Evolutionary conservation across 2,329 filamentous ascomycete genomes (phyloP).

Genomic region (Neofusicoccum parvum): DNA sequence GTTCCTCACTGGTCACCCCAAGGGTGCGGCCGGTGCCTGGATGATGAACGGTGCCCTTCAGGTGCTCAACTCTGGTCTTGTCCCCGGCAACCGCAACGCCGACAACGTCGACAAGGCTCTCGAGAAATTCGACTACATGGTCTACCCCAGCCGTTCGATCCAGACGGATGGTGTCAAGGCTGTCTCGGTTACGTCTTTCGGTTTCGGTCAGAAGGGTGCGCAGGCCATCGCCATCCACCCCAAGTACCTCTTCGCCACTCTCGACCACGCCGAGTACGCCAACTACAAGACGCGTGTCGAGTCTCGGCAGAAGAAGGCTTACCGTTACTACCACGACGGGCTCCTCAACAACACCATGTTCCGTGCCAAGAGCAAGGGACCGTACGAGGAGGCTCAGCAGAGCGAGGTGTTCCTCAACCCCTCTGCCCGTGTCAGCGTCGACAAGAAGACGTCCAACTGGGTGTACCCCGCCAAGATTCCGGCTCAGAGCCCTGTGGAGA

Average conservation of each 20-base stretch:
- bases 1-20: constrained; percentile 96
- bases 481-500: constrained; percentile 60
- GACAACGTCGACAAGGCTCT: constrained; percentile 96
- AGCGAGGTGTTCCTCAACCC: constrained; percentile 91
- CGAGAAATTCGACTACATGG: constrained; percentile 97
- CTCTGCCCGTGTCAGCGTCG: constrained; percentile 77
- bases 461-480: constrained; percentile 65
- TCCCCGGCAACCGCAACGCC: constrained; percentile 93
- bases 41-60: constrained; percentile 99
- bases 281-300: constrained; percentile 87
- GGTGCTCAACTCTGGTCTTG: constrained; percentile 88
- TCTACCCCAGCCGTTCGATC: constrained; percentile 92
- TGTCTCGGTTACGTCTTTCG: constrained; percentile 98
- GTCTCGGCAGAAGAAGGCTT: constrained; percentile 95
- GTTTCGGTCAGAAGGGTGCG: constrained; percentile 98
- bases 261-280: constrained; percentile 81
- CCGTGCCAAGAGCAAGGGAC: constrained; percentile 88
- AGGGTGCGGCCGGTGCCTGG: constrained; percentile 98
- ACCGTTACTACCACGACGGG: constrained; percentile 97
- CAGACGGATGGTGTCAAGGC: constrained; percentile 98
- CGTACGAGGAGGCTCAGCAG: constrained; percentile 87
- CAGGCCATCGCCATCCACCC: constrained; percentile 97
- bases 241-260: constrained; percentile 91
- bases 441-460: constrained; percentile 84
- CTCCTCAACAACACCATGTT: constrained; percentile 98